Evolutionary conservation across 768 basidiomycete species (phyloP), one percentile per base, ranked within the genome.

Genomic region (Xanthoconium purpureum): DNA sequence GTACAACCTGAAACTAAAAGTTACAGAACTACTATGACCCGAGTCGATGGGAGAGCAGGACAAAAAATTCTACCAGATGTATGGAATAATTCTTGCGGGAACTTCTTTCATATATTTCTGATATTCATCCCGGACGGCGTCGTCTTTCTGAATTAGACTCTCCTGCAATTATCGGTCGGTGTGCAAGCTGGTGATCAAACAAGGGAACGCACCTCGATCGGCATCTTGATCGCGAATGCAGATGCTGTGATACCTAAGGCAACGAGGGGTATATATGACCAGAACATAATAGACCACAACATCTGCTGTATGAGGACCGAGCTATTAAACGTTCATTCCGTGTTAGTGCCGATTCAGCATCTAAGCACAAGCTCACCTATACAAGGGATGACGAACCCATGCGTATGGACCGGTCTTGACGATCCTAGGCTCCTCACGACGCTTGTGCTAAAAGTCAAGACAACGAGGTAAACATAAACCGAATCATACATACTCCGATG

Each of bases 301-400:
- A 17, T 29, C 15, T 35, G 44, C 29, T 69, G 60, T 12, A 63
- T 29, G 20, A 73, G 64, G 3, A 64, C 55, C 0, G 48, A 42
- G 17, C 66, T 67, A 2, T 30, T 24, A 37, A 1, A 24, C 39
- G 37, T 45, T 17, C 24, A 33, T 20, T 14, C 6, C 15, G 12
- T 8, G 29, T 52, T 24, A 24, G 24, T 4, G 24, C 38, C 11
- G 9, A 6, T 35, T 5, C 10, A 4, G 20, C 14, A 36, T 18
- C 36, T 7, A 20, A 32, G 36, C 37, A 46, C 10, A 24, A 8
- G 50, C 71, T 35, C 38, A 64, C 72, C 56, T 63, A 46, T 72
- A 74, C 3, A 53, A 36, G 1, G 74, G 74, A 42, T 74, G 74
- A 39, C 73, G 73, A 48, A 75, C 64, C 52, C 68, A 65, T 28